Evolutionary conservation across 2,329 filamentous ascomycete species (phyloP).

Genomic region (Corinectria fuckeliana): DNA sequence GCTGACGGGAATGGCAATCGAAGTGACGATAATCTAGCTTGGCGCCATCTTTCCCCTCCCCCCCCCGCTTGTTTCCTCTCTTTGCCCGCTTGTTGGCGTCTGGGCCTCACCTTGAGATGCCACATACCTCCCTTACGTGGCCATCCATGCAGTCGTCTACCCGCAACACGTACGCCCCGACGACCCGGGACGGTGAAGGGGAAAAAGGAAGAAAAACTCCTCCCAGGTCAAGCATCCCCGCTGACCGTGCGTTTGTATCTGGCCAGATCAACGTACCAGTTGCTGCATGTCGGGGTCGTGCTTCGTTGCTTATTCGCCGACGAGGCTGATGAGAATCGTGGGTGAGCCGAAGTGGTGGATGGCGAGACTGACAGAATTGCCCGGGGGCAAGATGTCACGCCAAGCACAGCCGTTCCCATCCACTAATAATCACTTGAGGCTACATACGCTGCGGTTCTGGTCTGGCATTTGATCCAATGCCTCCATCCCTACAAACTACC

Average conservation of each 20-base stretch:
- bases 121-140: slow-evolving; percentile 8
- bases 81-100: background rate
- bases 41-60: background rate
- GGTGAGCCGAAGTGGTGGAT: background rate
- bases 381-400: slow-evolving; percentile 3
- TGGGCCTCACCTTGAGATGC: background rate
- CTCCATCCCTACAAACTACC: slow-evolving; percentile 4
- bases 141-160: slow-evolving; percentile 3
- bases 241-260: too few relatives aligned
- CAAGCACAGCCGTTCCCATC: slow-evolving; percentile 2
- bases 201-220: background rate
- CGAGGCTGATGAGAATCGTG: background rate
- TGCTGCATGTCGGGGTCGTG: too few relatives aligned
- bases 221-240: background rate
- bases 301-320: background rate
- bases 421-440: background rate
- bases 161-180: slow-evolving; percentile 3
- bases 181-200: background rate
- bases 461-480: background rate
- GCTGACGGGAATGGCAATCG: slow-evolving; percentile 12
- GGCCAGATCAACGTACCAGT: too few relatives aligned
- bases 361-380: background rate
- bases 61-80: background rate
- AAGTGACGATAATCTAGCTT: slow-evolving; percentile 10
- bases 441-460: background rate